phyloP scores from a whole-genome alignment of 331 rosid genomes.

The Telfairia occidentalis region DNA sequence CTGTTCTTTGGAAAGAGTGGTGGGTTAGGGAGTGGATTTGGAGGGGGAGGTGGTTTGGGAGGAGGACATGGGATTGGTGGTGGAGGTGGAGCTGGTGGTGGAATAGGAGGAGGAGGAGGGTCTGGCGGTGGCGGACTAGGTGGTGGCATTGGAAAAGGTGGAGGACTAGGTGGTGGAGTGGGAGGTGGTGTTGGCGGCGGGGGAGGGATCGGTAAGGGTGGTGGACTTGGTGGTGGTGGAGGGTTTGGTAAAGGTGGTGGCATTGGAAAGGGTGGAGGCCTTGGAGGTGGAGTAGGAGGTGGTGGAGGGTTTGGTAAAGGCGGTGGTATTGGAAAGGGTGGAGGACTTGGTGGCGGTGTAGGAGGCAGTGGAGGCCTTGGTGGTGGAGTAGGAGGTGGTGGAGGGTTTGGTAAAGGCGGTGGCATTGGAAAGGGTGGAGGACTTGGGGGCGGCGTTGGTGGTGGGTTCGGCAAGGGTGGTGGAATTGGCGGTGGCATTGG shows the following conservation, averaged over 20 bases:
- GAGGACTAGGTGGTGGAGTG: not conserved
- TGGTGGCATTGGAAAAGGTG: not conserved
- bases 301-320: constrained; percentile 14
- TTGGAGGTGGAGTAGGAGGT: not conserved
- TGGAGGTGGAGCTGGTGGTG: not conserved
- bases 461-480: not conserved
- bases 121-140: constrained; percentile 10
- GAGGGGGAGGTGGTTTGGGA: not conserved
- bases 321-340: constrained; percentile 14
- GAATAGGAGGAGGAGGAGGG: not conserved
- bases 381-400: not conserved
- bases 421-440: constrained; percentile 12
- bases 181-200: not conserved
- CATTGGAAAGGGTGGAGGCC: constrained; percentile 5
- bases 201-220: not conserved
- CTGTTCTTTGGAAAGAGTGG: constrained; percentile 18
- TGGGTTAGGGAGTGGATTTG: constrained; percentile 6
- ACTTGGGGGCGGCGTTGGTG: not conserved
- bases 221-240: not conserved
- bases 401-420: not conserved
- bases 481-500: not conserved
- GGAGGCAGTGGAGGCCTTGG: constrained; percentile 10
- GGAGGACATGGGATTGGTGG: constrained; percentile 8
- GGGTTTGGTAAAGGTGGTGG: constrained; percentile 1
- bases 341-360: constrained; percentile 10